phyloP scores from a whole-genome alignment of 352 stramenopile species.

The Phytophthora colocasiae region DNA sequence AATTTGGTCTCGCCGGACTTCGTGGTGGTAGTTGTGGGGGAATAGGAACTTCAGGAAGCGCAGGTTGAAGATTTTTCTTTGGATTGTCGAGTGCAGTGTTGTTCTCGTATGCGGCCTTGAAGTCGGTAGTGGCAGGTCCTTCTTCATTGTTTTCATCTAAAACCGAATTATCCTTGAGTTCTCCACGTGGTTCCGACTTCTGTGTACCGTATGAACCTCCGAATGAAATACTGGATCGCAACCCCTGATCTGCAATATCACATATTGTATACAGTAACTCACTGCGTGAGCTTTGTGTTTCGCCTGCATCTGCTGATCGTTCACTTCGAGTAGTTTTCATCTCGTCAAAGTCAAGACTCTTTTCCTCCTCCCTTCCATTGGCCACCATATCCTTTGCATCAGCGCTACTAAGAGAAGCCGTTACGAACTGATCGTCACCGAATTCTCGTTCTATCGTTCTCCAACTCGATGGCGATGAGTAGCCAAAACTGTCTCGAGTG shows the following conservation, averaged over 20 bases:
- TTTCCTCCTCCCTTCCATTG: not conserved
- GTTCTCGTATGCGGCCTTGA: not conserved
- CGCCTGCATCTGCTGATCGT: not conserved
- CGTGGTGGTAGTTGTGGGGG: constrained; percentile 8
- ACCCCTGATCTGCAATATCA: not conserved
- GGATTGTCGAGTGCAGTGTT: constrained; percentile 8
- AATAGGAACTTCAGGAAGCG: constrained; percentile 5
- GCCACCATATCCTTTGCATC: not conserved
- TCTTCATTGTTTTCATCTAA: constrained; percentile 1
- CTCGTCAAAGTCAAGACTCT: not conserved
- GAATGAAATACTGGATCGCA: constrained; percentile 2
- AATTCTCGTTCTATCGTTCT: not conserved
- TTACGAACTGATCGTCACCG: not conserved
- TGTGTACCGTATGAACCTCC: not conserved
- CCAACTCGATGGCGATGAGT: constrained; percentile 10
- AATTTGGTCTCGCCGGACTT: constrained; percentile 15
- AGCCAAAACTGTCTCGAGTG: not conserved
- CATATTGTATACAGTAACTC: not conserved
- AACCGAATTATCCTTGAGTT: not conserved
- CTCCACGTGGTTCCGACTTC: not conserved
- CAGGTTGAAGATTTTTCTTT: not conserved
- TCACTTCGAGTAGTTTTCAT: not conserved
- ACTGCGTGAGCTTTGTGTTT: not conserved
- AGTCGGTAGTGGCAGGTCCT: not conserved
- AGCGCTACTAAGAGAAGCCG: not conserved